Base-by-base conservation (phyloP, 768 basidiomycete species). In the Russula ochroleuca region DNA sequence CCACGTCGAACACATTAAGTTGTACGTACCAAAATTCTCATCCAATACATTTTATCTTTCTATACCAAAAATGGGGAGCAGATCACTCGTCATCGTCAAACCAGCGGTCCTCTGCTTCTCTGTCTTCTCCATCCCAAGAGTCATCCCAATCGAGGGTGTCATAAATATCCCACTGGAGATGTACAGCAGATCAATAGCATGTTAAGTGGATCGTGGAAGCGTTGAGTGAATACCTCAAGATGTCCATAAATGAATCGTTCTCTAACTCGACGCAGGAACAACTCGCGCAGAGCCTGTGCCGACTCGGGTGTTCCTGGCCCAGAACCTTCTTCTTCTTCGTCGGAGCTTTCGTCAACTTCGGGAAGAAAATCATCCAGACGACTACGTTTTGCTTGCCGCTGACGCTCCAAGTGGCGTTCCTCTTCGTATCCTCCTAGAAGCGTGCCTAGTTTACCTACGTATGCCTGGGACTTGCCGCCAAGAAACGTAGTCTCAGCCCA, bases 121-220 rank as follows among this genome's bases (percentile, higher is more conserved):
- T 74, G 62, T 87, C 86, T 21, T 83, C 82, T 23, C 65, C 73
- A 68, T 88, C 88, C 74, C 87, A 80, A 45, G 76, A 77, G 60
- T 92, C 90, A 69, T 84, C 83, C 88, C 90, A 92, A 70, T 92
- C 90, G 10, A 88, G 80, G 56, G 72, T 71, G 63, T 87, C 87
- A 62, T 92, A 92, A 67, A 90, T 82, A 37, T 86, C 80, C 5
- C 80, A 78, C 89, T 92, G 70, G 25, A 60, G 37, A 57, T 50
- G 48, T 37, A 57, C 23, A 59, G 55, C 51, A 47, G 54, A 55
- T 51, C 49, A 57, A 45, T n/a, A 48, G 48, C 50, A 53, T 28
- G 43, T 21, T 1, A 5, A 21, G 14, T 15, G 2, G 10, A 38
- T 41, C 8, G 10, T 21, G 40, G 35, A 23, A 33, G 37, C 3